Percentiles rank a stretch among this genome's conserved stretches.
phyloP scores from a whole-genome alignment of 1,284 basidiomycete genomes.

The Waitea zeae region DNA sequence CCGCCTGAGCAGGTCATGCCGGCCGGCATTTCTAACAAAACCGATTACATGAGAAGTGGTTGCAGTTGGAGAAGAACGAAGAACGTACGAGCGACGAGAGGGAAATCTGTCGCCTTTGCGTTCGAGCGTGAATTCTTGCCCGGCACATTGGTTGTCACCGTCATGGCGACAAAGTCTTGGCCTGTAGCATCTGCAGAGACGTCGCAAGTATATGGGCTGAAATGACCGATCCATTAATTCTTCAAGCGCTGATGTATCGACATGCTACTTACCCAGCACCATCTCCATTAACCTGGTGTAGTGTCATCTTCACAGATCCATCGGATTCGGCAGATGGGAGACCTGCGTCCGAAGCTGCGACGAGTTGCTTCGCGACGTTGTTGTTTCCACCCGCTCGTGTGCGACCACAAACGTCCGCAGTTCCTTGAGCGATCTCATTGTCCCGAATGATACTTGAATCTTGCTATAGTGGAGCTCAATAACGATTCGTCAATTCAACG shows the following conservation, averaged over 20 bases:
- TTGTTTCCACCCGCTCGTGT: conserved; percentile 10
- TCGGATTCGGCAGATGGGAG: conserved; percentile 8
- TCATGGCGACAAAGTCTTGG: conserved; percentile 8
- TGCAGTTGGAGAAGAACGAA: conserved; percentile 1
- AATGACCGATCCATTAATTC: neutral
- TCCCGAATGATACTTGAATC: too few relatives aligned
- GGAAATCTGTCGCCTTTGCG: conserved; percentile 3
- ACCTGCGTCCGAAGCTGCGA: conserved; percentile 9
- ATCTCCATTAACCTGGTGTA: conserved; percentile 12
- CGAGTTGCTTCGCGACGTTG: conserved; percentile 9
- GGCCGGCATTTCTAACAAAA: conserved; percentile 7
- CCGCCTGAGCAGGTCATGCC: conserved; percentile 10
- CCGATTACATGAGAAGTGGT: neutral
- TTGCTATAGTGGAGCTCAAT: too few relatives aligned
- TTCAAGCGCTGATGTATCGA: neutral
- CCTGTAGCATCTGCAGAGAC: conserved; percentile 10
- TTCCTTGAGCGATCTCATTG: conserved; percentile 9
- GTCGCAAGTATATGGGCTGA: conserved; percentile 9
- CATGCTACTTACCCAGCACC: conserved; percentile 9
- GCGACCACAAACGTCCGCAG: conserved; percentile 9
- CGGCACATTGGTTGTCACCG: conserved; percentile 10
- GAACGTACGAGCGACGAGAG: neutral
- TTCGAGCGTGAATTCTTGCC: conserved; percentile 7
- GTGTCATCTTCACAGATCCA: conserved; percentile 10
- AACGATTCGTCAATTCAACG: too few relatives aligned